Conservation (phyloP, 2,329 filamentous ascomycete genomes). For the Fusarium dimerum region DNA sequence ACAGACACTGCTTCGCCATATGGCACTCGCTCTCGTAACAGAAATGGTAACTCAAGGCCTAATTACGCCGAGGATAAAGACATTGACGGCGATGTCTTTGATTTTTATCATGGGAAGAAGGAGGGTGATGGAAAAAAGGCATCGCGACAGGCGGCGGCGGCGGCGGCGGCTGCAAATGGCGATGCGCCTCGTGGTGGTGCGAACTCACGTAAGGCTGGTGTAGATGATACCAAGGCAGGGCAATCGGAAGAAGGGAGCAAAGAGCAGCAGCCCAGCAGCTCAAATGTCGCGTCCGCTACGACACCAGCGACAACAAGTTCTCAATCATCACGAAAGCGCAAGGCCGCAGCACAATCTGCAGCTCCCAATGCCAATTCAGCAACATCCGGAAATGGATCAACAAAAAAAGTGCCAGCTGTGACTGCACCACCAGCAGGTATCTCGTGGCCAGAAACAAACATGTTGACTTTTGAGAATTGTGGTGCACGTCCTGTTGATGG, state of each 20-base stretch:
- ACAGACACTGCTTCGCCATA: conserved; percentile 68
- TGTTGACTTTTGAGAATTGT: conserved; percentile 82
- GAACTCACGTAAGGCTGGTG: conserved; percentile 44
- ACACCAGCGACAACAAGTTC: conserved; percentile 52
- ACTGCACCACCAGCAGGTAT: conserved; percentile 42
- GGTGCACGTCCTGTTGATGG: conserved; percentile 71
- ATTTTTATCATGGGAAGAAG: conserved; percentile 60
- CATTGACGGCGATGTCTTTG: conserved; percentile 82
- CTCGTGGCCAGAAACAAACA: conserved; percentile 68
- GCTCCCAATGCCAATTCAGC: conserved; percentile 22
- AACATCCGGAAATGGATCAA: conserved; percentile 22
- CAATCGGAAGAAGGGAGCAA: conserved; percentile 39
- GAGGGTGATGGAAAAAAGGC: conserved; percentile 59
- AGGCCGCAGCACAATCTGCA: conserved; percentile 57
- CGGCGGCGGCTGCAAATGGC: conserved; percentile 36
- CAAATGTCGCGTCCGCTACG: conserved; percentile 35
- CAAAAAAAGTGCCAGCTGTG: conserved; percentile 21
- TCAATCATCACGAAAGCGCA: conserved; percentile 76
- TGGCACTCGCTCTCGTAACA: conserved; percentile 91
- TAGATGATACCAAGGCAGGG: conserved; percentile 42
- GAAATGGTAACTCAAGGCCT: conserved; percentile 73
- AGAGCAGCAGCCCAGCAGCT: conserved; percentile 32
- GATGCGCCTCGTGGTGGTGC: conserved; percentile 36
- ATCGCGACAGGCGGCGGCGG: conserved; percentile 41
- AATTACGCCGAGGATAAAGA: conserved; percentile 97